A percentile compares a stretch with the other conserved stretches of the same genome.
Conservation (phyloP, 2,329 filamentous ascomycete species). For the Albifimbria verrucaria region DNA sequence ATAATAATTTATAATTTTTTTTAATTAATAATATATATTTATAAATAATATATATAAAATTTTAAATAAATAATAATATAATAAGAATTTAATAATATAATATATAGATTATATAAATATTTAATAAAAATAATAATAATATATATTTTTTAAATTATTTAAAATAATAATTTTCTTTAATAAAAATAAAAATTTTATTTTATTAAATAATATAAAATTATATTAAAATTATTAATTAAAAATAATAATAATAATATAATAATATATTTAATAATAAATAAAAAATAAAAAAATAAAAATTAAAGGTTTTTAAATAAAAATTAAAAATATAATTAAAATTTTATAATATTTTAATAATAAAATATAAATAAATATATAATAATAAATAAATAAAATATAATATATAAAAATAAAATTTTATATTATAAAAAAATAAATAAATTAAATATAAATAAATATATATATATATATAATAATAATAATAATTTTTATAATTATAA, state of each 20-base stretch:
- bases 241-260: too few relatives aligned
- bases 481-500: background rate
- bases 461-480: conserved; percentile 1
- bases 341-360: background rate
- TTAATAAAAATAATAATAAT: too few relatives aligned
- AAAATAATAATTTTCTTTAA: too few relatives aligned
- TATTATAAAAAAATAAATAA: background rate
- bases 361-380: background rate
- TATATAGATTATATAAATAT: too few relatives aligned
- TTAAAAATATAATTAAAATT: background rate
- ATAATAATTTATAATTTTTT: background rate
- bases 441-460: background rate
- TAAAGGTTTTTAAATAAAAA: background rate
- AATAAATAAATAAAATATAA: background rate
- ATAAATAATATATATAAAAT: background rate
- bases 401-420: background rate
- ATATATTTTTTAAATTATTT: too few relatives aligned
- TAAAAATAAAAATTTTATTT: background rate
- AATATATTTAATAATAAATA: too few relatives aligned
- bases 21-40: conserved; percentile 2
- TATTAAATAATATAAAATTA: too few relatives aligned
- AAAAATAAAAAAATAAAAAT: too few relatives aligned
- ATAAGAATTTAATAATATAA: too few relatives aligned
- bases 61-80: background rate
- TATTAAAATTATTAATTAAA: too few relatives aligned